Base-by-base conservation (phyloP, 768 basidiomycete genomes). In the Boletus fagicola region DNA sequence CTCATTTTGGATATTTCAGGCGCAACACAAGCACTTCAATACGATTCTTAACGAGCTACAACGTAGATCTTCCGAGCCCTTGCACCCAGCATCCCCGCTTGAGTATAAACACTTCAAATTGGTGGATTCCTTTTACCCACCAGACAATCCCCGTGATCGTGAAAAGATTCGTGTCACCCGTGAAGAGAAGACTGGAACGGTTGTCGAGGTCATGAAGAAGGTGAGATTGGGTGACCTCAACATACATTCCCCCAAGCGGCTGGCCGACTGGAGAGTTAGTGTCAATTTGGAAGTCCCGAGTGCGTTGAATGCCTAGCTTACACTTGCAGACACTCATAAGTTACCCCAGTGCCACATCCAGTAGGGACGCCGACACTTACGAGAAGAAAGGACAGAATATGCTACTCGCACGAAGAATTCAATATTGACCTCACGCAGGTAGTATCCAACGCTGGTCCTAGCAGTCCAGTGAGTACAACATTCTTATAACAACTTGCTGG, bases 361-460 rank as follows among this genome's bases (percentile, higher is more conserved):
- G 63, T 85, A 44, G 90, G 90, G 13, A 69, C 81, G 8, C 71
- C 87, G 1, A 78, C 80, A 10, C 75, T 82, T 61, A 80, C 83
- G 33, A 81, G 91, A 56, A 78, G 81, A 75, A 99, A 97, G 75
- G 92, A 99, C 74, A 81, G 97, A 45, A 79, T 98, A 70, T 90
- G 91, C 66, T 99, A 99, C 72, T 76, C 86, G 4, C 97, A 99
- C 72, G 94, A 98, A 72, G 87, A 96, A 61, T 95, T 94, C 69
- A 81, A 78, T 61, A 87, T 99, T 61, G 97, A 99, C 75, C 80
- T 99, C 49, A 98, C 97, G 1, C 93, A 95, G 73, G 96, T 98
- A 48, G 84, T 83, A 2, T 80, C 86, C 5, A 78, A 77, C 9
- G 65, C 74, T 13, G 71, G 80, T 3, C 72, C 80, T 1, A 78